Evolutionary conservation across 768 basidiomycete species (phyloP).

Genomic region (Lentinula guzmanii): DNA sequence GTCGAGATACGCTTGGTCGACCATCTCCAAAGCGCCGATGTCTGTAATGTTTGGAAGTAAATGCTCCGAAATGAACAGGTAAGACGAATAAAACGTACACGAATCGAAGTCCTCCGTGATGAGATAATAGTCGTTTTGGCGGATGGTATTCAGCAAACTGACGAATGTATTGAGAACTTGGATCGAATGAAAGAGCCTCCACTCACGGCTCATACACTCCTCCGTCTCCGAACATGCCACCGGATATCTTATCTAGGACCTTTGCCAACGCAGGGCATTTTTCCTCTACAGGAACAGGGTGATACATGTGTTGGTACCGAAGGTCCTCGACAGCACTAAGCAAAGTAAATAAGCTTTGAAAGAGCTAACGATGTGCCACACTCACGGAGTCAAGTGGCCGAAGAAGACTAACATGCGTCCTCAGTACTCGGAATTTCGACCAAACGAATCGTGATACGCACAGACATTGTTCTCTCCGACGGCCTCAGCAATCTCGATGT

Average conservation of each 20-base stretch:
- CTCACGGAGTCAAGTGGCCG: slow-evolving; percentile 73
- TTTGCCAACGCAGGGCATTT: slow-evolving; percentile 78
- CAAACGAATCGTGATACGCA: slow-evolving; percentile 34
- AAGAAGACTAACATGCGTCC: slow-evolving; percentile 65
- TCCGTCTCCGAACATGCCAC: slow-evolving; percentile 77
- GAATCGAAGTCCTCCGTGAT: slow-evolving; percentile 93
- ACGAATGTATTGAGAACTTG: neutral
- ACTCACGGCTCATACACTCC: slow-evolving; percentile 81
- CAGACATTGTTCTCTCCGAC: slow-evolving; percentile 91
- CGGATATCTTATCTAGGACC: slow-evolving; percentile 71
- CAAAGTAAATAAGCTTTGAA: neutral
- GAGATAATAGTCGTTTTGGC: slow-evolving; percentile 73
- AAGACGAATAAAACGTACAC: slow-evolving; percentile 39
- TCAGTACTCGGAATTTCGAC: neutral
- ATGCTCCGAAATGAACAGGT: neutral
- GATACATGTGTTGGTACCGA: slow-evolving; percentile 81
- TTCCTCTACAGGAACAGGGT: slow-evolving; percentile 72
- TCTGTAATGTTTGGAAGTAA: slow-evolving; percentile 33
- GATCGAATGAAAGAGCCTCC: slow-evolving; percentile 9
- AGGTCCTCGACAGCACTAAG: slow-evolving; percentile 73
- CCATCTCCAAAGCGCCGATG: slow-evolving; percentile 76
- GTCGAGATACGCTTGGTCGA: slow-evolving; percentile 85
- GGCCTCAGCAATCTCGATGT: slow-evolving; percentile 95
- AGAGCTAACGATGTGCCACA: neutral
- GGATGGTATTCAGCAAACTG: slow-evolving; percentile 70